Conservation (phyloP, 2,329 filamentous ascomycete species). For the Cordyceps tenuipes region DNA sequence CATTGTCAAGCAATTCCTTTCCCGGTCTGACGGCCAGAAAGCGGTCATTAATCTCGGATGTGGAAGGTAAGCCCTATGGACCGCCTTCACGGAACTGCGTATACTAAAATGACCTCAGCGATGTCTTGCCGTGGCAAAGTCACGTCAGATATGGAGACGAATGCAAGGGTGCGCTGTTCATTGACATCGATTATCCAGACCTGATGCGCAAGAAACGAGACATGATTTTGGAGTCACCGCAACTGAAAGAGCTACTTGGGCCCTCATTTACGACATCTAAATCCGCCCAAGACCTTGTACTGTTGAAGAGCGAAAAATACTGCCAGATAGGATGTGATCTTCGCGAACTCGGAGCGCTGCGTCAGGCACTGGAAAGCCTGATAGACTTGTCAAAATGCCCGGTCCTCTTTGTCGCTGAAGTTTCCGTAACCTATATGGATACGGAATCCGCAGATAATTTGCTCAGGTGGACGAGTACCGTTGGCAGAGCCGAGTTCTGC, state of each 20-base stretch:
- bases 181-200: conserved; percentile 81
- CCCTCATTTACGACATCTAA: conserved; percentile 26
- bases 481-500: conserved; percentile 71
- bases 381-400: conserved; percentile 49
- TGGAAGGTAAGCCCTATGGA: conserved; percentile 61
- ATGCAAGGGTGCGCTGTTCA: conserved; percentile 55
- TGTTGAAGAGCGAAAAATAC: conserved; percentile 63
- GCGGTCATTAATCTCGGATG: conserved; percentile 79
- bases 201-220: conserved; percentile 67
- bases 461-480: conserved; percentile 66
- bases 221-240: conserved; percentile 55
- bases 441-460: conserved; percentile 62
- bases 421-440: conserved; percentile 87
- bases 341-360: conserved; percentile 54
- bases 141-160: conserved; percentile 55
- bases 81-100: background rate
- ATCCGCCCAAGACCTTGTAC: conserved; percentile 35
- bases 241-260: conserved; percentile 38
- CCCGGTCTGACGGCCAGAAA: conserved; percentile 49
- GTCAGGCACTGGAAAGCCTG: conserved; percentile 48
- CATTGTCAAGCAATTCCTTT: conserved; percentile 65
- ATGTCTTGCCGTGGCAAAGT: conserved; percentile 80
- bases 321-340: conserved; percentile 76
- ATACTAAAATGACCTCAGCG: conserved; percentile 41
- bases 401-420: conserved; percentile 79